phyloP scores from a whole-genome alignment of 345 rosid genomes.

The Lepidium africanum region DNA sequence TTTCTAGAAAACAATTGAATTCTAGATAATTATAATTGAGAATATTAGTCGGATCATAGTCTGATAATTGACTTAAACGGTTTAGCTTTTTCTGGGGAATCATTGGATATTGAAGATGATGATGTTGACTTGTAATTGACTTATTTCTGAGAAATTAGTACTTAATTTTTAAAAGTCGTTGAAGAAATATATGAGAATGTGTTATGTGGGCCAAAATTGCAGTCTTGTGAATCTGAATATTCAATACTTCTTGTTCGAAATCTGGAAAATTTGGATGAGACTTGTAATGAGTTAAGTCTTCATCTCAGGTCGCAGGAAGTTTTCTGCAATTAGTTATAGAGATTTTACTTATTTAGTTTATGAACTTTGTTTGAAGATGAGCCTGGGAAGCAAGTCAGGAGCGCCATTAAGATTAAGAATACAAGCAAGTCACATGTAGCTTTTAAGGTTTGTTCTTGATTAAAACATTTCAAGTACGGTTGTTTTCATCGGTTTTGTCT shows the following conservation, averaged over 20 bases:
- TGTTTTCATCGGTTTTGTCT: not conserved
- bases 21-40: no score
- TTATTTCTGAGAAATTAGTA: not conserved
- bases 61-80: no score
- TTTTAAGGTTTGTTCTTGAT: constrained; percentile 55
- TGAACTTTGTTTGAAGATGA: constrained; percentile 48
- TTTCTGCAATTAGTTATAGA: not conserved
- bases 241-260: no score
- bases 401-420: constrained; percentile 89
- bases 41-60: no score
- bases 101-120: not conserved
- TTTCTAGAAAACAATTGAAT: no score
- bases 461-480: not conserved
- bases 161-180: not conserved
- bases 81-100: no score
- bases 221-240: no score
- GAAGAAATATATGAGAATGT: no score
- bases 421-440: constrained; percentile 85
- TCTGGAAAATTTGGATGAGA: no score
- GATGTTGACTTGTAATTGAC: not conserved
- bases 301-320: no score
- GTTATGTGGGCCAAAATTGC: no score
- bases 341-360: not conserved
- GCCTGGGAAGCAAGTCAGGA: constrained; percentile 93
- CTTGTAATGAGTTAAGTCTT: no score